Evolutionary conservation across 805 yeast genomes (phyloP).

Genomic region (Metschnikowia koreensis): DNA sequence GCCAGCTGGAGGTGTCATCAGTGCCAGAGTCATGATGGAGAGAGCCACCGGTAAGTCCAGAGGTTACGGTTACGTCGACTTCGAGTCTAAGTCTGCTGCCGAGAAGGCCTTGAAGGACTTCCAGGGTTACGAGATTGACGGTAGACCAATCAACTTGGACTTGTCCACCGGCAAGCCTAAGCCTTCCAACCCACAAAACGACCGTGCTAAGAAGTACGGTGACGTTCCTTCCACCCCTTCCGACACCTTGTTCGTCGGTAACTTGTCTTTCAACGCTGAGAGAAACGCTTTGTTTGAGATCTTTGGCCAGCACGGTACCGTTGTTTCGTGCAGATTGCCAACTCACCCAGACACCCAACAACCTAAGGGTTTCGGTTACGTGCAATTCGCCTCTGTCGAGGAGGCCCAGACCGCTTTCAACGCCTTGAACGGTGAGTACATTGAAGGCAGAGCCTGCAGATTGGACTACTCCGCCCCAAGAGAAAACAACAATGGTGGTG

Average conservation of each 20-base stretch:
- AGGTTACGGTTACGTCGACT: slow-evolving; percentile 98
- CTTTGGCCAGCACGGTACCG: slow-evolving; percentile 77
- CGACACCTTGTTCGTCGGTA: slow-evolving; percentile 94
- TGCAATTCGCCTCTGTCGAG: slow-evolving; percentile 81
- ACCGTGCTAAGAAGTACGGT: slow-evolving; percentile 87
- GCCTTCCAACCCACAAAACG: slow-evolving; percentile 49
- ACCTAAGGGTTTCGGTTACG: slow-evolving; percentile 99
- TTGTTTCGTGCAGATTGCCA: slow-evolving; percentile 90
- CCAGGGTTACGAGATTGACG: slow-evolving; percentile 95
- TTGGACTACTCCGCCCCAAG: slow-evolving; percentile 93
- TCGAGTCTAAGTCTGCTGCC: slow-evolving; percentile 71
- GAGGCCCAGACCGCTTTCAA: slow-evolving; percentile 89
- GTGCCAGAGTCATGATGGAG: slow-evolving; percentile 93
- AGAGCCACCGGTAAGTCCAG: slow-evolving; percentile 89
- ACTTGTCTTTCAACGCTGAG: slow-evolving; percentile 86
- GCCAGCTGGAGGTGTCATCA: slow-evolving; percentile 71
- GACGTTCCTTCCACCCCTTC: slow-evolving; percentile 90
- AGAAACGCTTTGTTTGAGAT: slow-evolving; percentile 73
- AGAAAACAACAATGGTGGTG: slow-evolving; percentile 42
- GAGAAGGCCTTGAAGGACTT: slow-evolving; percentile 79
- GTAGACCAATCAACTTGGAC: slow-evolving; percentile 93
- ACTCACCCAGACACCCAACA: slow-evolving; percentile 98
- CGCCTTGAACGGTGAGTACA: slow-evolving; percentile 82
- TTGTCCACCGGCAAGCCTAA: slow-evolving; percentile 83
- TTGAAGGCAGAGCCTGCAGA: slow-evolving; percentile 92